Evolutionary conservation across 2,329 filamentous ascomycete genomes (phyloP), one percentile per base, ranked within the genome.

Genomic region (Botrytis medusae): DNA sequence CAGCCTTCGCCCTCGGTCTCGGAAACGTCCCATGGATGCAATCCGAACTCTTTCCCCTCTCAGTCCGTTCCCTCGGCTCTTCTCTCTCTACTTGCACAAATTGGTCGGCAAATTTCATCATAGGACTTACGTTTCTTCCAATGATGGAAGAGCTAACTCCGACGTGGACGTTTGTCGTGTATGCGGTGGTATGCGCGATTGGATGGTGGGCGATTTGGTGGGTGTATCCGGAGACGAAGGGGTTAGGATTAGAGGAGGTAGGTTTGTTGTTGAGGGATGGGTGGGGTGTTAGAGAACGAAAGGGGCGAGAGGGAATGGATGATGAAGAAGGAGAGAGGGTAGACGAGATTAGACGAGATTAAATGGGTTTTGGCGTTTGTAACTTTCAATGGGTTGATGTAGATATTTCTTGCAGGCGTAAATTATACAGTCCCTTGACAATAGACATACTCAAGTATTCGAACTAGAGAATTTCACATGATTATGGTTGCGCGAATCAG

Each of bases 11-110:
- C 1, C 85, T 95, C 1, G 95, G 95, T 3, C 86, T 98, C 2
- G 95, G 95, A 14, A 97, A 94, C 78, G 94, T 98, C 4, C 95
- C 95, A 0, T 98, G 95, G 95, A 95, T 97, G 87, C 95, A 97
- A 83, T 93, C 91, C 77, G 95, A 98, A 83, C 87, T 97, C 46
- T 98, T 98, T 80, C 92, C 94, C 0, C 85, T 95, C 65, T 86
- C 87, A 44, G 92, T 94, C 63, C 89, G 93, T 67, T 90, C 91
- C 7, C 82, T 93, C 1, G 93, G 93, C 42, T 93, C 91, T 73
- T 90, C 90, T 0, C 82, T 93, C 8, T 88, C 92, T 2, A 95
- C 95, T 12, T 91, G 91, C 8, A 97, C 93, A 10, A 98, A 92
- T 79, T 98, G 95, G 95, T 88, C 87, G 6, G 90, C 92, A 37